A percentile compares a stretch with the other conserved stretches of the same genome.
Evolutionary conservation across 2,329 filamentous ascomycete species (phyloP).

Genomic region (Diatrype stigma): DNA sequence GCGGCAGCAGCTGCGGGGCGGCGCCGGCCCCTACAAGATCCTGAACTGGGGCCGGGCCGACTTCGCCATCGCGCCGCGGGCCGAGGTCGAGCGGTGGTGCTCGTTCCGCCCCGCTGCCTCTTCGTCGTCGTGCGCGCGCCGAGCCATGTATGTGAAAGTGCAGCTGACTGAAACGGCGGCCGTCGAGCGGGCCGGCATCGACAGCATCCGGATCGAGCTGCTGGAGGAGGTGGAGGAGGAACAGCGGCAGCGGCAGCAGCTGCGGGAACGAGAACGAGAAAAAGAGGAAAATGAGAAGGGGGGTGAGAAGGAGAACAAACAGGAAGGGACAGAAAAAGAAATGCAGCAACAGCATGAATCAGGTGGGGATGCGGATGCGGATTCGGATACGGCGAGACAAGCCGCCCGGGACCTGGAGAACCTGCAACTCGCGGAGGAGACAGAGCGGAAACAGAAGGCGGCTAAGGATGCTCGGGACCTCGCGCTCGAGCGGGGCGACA

Average conservation of each 20-base stretch:
- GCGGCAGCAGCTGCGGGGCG: constrained; percentile 51
- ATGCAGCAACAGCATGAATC: too few species aligned
- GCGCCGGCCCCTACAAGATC: constrained; percentile 62
- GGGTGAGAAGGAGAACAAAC: constrained; percentile 12
- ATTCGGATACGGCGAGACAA: too few species aligned
- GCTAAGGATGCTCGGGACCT: constrained; percentile 23
- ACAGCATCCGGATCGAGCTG: constrained; percentile 55
- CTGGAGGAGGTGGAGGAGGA: constrained; percentile 59
- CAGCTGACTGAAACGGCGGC: constrained; percentile 82
- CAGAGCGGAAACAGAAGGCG: constrained; percentile 34
- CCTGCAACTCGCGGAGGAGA: too few species aligned
- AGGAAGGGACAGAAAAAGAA: too few species aligned
- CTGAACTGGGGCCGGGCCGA: constrained; percentile 48
- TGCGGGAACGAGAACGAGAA: constrained; percentile 12
- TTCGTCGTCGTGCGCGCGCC: constrained; percentile 66
- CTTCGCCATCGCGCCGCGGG: constrained; percentile 64
- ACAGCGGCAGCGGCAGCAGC: constrained; percentile 7
- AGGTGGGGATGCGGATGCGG: too few species aligned
- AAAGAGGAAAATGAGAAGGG: constrained; percentile 8
- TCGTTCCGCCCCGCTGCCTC: constrained; percentile 53
- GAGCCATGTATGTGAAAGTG: constrained; percentile 81
- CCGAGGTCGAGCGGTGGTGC: constrained; percentile 83
- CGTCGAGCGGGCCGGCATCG: constrained; percentile 69
- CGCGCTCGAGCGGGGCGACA: constrained; percentile 28
- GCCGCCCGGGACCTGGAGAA: too few species aligned